Conservation (phyloP, 2,329 filamentous ascomycete genomes). For the Massarina eburnea region DNA sequence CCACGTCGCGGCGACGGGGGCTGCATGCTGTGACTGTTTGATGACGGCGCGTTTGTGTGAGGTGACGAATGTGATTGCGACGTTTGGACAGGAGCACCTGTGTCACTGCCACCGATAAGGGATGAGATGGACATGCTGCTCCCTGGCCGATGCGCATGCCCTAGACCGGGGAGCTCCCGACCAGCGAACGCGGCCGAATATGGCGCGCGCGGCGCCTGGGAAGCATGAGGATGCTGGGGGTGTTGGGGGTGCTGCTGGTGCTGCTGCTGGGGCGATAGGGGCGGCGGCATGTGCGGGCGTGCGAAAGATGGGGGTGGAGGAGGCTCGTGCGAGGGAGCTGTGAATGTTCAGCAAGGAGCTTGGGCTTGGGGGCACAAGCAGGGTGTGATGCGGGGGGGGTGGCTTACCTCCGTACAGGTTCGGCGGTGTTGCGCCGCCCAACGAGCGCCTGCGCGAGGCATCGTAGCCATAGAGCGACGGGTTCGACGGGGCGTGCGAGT, state of each 20-base stretch:
- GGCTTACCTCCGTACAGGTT: slow-evolving; percentile 39
- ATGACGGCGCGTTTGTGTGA: slow-evolving; percentile 39
- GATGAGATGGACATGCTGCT: slow-evolving; percentile 76
- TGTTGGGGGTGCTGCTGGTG: slow-evolving; percentile 38
- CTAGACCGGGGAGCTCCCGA: slow-evolving; percentile 58
- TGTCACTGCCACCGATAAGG: slow-evolving; percentile 62
- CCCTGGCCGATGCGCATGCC: slow-evolving; percentile 57
- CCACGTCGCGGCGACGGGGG: slow-evolving; percentile 49
- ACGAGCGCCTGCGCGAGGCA: slow-evolving; percentile 45
- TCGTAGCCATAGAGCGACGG: slow-evolving; percentile 48
- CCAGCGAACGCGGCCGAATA: slow-evolving; percentile 48
- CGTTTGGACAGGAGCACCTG: slow-evolving; percentile 39
- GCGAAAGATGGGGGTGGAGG: slow-evolving; percentile 46
- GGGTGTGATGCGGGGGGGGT: slow-evolving; percentile 21
- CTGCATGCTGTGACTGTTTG: slow-evolving; percentile 47
- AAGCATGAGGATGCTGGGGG: slow-evolving; percentile 35
- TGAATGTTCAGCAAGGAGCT: slow-evolving; percentile 28
- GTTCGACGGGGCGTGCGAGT: slow-evolving; percentile 30
- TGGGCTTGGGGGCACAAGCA: slow-evolving; percentile 12
- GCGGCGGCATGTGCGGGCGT: slow-evolving; percentile 52
- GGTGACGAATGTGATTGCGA: slow-evolving; percentile 54
- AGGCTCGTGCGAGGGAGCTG: slow-evolving; percentile 40
- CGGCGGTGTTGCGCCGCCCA: slow-evolving; percentile 42
- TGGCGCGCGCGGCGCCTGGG: slow-evolving; percentile 48
- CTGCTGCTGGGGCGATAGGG: slow-evolving; percentile 50